Conservation (phyloP, 2,329 filamentous ascomycete genomes). For the Alternaria sp. region DNA sequence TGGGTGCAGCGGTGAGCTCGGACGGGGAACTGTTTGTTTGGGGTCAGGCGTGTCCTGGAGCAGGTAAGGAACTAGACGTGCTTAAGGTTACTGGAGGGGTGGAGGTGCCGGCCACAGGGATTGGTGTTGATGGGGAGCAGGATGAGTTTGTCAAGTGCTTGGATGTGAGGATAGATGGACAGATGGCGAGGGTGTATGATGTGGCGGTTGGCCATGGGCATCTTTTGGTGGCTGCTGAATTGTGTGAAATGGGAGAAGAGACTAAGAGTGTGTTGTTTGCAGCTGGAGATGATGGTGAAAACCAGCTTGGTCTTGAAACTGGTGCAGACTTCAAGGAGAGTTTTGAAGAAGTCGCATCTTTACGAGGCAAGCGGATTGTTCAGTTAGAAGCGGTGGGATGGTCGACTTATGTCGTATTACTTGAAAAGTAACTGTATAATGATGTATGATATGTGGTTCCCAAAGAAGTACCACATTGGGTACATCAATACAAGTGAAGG, state of each 20-base stretch:
- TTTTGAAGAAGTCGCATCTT: conserved; percentile 31
- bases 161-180: conserved; percentile 30
- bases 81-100: conserved; percentile 9
- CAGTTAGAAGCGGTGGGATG: conserved; percentile 36
- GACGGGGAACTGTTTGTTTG: conserved; percentile 47
- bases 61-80: conserved; percentile 25
- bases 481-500: not conserved
- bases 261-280: conserved; percentile 31
- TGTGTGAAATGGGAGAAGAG: not conserved
- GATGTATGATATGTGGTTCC: not conserved
- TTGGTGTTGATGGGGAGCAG: conserved; percentile 21
- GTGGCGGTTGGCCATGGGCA: conserved; percentile 42
- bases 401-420: conserved; percentile 33
- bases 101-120: not conserved
- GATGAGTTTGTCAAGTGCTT: conserved; percentile 42
- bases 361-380: conserved; percentile 29
- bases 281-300: conserved; percentile 34
- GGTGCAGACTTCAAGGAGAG: conserved; percentile 20
- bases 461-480: not conserved
- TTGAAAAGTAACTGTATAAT: conserved; percentile 3
- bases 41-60: conserved; percentile 42
- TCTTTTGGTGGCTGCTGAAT: conserved; percentile 38
- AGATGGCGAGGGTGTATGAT: conserved; percentile 27
- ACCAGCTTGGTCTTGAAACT: conserved; percentile 33
- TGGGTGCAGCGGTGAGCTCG: conserved; percentile 41